A percentile compares a stretch with the other conserved stretches of the same genome.
These are phyloP conservation scores for Scenedesmus sp. DNA, from an alignment of 163 green algal species.

Conservation along the genomic window DNA sequence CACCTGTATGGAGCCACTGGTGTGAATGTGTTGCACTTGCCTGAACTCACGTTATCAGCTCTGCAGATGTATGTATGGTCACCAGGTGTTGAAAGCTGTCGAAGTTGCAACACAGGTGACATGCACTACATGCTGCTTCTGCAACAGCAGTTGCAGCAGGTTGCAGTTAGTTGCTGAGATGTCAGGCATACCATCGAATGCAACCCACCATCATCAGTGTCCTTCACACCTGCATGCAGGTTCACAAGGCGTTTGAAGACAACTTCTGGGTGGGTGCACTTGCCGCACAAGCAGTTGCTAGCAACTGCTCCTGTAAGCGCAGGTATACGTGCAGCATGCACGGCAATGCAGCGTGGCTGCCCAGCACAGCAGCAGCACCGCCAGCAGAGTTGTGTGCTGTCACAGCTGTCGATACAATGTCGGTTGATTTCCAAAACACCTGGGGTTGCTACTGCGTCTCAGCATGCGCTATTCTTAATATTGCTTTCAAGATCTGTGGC, in stretches of 20 bases:
- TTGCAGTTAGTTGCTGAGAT: background rate
- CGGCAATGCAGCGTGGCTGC: background rate
- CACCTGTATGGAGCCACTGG: background rate
- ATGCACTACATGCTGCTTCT: background rate
- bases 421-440: no score
- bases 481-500: no score
- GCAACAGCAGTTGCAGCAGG: background rate
- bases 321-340: background rate
- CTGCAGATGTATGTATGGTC: no score
- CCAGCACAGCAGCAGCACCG: background rate
- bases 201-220: background rate
- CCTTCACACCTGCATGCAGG: slow-evolving; percentile 35
- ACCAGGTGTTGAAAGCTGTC: no score
- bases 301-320: background rate
- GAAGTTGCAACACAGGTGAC: no score
- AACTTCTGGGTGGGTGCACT: slow-evolving; percentile 76
- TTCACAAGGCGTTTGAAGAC: slow-evolving; percentile 76
- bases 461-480: no score
- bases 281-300: background rate
- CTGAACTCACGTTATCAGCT: no score
- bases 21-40: background rate
- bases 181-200: background rate
- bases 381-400: background rate
- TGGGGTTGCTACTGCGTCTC: background rate
- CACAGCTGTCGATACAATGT: no score